phyloP scores from a whole-genome alignment of 371 early-diverging fungal genomes.

The Parasitella parasitica region DNA sequence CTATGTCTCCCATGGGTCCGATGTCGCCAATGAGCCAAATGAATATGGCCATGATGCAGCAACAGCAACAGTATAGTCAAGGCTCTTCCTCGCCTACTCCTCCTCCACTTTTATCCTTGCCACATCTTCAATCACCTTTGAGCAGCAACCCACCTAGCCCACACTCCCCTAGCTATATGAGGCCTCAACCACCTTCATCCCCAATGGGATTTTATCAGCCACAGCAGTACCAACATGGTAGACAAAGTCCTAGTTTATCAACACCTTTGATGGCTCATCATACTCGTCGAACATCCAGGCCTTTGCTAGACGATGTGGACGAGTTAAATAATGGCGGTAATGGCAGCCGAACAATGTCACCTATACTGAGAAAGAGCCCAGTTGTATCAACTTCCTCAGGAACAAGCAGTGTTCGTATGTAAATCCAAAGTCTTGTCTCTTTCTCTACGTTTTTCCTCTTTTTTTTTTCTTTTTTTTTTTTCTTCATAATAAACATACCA shows the following conservation, averaged over 20 bases:
- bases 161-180: constrained; percentile 3
- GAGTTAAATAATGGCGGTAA: not conserved
- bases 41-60: constrained; percentile 12
- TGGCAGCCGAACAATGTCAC: not conserved
- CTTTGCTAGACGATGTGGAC: constrained; percentile 14
- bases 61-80: constrained; percentile 1
- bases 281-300: constrained; percentile 9
- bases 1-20: constrained; percentile 15
- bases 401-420: constrained; percentile 8
- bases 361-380: constrained; percentile 11
- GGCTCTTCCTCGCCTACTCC: constrained; percentile 6
- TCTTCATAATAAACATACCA: not conserved
- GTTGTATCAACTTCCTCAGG: constrained; percentile 14
- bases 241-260: constrained; percentile 18
- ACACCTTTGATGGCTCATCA: constrained; percentile 8
- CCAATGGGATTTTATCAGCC: constrained; percentile 4
- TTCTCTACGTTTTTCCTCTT: not conserved
- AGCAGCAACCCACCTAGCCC: constrained; percentile 13
- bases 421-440: not conserved
- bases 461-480: not conserved
- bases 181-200: constrained; percentile 11
- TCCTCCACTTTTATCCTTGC: constrained; percentile 12
- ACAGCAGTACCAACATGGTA: constrained; percentile 2
- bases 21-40: constrained; percentile 7
- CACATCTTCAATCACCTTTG: not conserved